Percentiles rank a stretch among this genome's conserved stretches.
Evolutionary conservation across 2,329 filamentous ascomycete species (phyloP).

Genomic region (Fusarium domesticum): DNA sequence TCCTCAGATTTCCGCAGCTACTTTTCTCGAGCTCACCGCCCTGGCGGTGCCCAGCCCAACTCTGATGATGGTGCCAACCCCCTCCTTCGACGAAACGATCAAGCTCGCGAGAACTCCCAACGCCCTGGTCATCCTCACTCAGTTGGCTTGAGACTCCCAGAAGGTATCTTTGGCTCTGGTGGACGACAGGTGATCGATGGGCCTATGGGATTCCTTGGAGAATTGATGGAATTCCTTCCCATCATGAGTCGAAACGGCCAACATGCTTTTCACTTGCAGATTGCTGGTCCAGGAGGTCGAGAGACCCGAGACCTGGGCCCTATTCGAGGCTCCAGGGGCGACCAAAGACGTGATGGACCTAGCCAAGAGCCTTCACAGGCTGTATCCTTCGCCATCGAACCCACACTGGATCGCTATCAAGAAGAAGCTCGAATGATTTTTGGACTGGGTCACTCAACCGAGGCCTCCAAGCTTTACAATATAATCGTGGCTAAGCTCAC

Average conservation of each 20-base stretch:
- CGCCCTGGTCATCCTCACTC: conserved; percentile 50
- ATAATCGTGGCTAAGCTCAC: conserved; percentile 71
- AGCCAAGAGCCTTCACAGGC: conserved; percentile 67
- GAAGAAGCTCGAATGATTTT: conserved; percentile 89
- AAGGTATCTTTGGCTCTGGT: conserved; percentile 42
- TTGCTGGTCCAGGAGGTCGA: conserved; percentile 48
- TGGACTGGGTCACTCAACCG: conserved; percentile 57
- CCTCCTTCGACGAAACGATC: conserved; percentile 65
- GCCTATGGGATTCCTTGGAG: conserved; percentile 55
- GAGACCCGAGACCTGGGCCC: conserved; percentile 50
- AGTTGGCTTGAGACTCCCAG: conserved; percentile 52
- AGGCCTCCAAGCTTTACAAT: conserved; percentile 67
- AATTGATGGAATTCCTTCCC: conserved; percentile 54
- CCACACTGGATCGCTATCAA: conserved; percentile 76
- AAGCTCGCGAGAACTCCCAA: conserved; percentile 45
- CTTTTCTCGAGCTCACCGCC: conserved; percentile 51
- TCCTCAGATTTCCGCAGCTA: conserved; percentile 52
- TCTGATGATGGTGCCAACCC: conserved; percentile 85
- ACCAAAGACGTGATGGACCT: conserved; percentile 46
- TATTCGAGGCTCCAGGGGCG: conserved; percentile 43
- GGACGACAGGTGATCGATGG: conserved; percentile 42
- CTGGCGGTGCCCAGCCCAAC: conserved; percentile 51
- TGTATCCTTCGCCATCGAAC: conserved; percentile 68
- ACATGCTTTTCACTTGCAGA: conserved; percentile 58
- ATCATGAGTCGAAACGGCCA: conserved; percentile 45